Conservation (phyloP, 1,139 yeast species). For the Hanseniaspora sp. region DNA sequence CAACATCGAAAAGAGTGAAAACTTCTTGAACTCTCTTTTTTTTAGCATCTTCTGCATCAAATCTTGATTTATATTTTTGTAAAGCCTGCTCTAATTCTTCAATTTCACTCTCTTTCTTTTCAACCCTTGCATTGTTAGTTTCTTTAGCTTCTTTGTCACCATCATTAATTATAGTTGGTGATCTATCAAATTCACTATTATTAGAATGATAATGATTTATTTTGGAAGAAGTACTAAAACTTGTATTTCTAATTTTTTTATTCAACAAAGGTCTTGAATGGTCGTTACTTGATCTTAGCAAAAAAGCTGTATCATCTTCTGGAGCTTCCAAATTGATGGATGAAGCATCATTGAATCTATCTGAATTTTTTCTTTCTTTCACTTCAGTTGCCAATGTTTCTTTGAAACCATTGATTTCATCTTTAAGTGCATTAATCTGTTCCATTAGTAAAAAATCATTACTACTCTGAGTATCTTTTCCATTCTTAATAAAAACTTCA, state of each 20-base stretch:
- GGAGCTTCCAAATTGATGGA: not conserved
- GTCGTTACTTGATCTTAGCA: not conserved
- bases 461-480: not conserved
- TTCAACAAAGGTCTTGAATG: not conserved
- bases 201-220: too few species aligned
- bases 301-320: slow-evolving; percentile 1
- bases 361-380: not conserved
- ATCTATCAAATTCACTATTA: too few species aligned
- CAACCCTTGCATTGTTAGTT: not conserved
- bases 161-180: too few species aligned
- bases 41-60: slow-evolving; percentile 10
- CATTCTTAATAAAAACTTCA: not conserved
- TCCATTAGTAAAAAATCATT: not conserved
- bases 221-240: too few species aligned
- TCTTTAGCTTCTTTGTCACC: too few species aligned
- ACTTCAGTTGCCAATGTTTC: too few species aligned
- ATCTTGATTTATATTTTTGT: slow-evolving; percentile 1
- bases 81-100: slow-evolving; percentile 5
- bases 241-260: not conserved
- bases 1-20: slow-evolving; percentile 2
- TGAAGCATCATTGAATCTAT: not conserved
- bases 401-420: not conserved
- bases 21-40: slow-evolving; percentile 8
- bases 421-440: not conserved
- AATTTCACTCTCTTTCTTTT: not conserved